Evolutionary conservation across 2,329 filamentous ascomycete species (phyloP), one percentile per base, ranked within the genome.

Genomic region (Diaporthe sp.): DNA sequence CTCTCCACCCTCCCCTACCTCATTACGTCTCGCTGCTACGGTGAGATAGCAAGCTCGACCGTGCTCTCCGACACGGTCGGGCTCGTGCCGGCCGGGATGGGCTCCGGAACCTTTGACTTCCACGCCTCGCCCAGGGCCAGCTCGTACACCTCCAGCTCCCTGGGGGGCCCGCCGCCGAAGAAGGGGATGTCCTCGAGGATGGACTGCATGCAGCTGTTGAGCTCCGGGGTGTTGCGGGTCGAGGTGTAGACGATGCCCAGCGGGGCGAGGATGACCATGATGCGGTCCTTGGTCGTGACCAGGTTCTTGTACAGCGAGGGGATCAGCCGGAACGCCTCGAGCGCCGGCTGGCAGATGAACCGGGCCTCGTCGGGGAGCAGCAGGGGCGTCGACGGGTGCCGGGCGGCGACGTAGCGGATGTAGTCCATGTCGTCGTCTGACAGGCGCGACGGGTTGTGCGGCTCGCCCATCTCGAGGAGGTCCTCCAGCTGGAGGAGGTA

Each of bases 271-370:
- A 76, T 73, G 44, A 77, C 74, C 74, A 77, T 77, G 58, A 76
- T 71, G 28, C 76, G 76, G 39, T 77, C 76, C 44, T 71, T 71
- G 44, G 53, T 76, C 31, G 74, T 76, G 46, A 77, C 60, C 17
- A 77, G 71, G 34, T 77, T 77, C 46, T 77, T 75, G 71, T 76
- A 76, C 13, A 77, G 74, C n/a, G 71, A 77, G 1, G 76, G 76
- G n/a, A 76, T 73, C 31, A 76, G 71, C n/a, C 76, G 76, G 37
- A 76, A 74, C n/a, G 76, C 76, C 58, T 77, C 76, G 51, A 76
- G 71, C 9, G 76, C 76, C 5, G 76, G 74, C 65, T 77, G 76
- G 25, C 76, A 76, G 55, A 72, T 73, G n/a, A 72, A 76, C 39
- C 46, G 51, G 13, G 71, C 76, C 51, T 76, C 74, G 13, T 68